phyloP scores from a whole-genome alignment of 139 green algal genomes.

The Tetraselmis striata region DNA sequence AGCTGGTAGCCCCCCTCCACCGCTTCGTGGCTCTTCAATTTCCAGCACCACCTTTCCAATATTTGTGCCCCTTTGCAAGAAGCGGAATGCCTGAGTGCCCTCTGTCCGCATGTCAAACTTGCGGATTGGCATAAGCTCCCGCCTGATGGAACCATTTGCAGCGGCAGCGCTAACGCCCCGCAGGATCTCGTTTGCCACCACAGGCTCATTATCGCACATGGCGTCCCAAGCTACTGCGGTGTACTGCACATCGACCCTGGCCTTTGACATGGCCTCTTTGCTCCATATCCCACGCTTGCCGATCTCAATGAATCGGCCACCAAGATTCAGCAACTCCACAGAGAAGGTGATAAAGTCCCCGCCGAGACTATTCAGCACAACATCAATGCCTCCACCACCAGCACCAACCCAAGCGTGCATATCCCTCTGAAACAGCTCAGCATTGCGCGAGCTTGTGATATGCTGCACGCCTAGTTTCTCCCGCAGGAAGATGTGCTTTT shows the following conservation, averaged over 20 bases:
- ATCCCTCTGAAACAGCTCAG: conserved; percentile 8
- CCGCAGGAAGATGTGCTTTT: conserved; percentile 65
- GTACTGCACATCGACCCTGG: not conserved
- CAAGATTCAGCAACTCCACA: not conserved
- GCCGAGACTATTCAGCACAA: conserved; percentile 56
- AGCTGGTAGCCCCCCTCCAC: too few relatives aligned
- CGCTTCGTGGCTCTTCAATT: not conserved
- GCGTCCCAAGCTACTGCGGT: not conserved
- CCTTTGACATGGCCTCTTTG: not conserved
- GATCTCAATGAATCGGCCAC: conserved; percentile 1
- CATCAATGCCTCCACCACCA: conserved; percentile 37
- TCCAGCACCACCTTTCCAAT: conserved; percentile 3
- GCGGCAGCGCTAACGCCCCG: not conserved
- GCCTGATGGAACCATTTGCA: not conserved
- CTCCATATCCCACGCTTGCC: conserved; percentile 2
- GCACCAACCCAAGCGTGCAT: not conserved
- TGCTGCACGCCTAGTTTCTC: conserved; percentile 35
- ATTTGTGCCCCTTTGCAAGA: not conserved
- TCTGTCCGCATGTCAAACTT: not conserved
- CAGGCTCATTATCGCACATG: not conserved
- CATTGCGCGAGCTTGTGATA: conserved; percentile 9
- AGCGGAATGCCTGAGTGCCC: not conserved
- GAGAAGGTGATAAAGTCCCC: not conserved
- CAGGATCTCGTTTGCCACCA: not conserved
- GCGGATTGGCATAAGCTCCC: not conserved